These are phyloP conservation scores for Populus hybrid DNA, from an alignment of 441 rosid genomes.

Conservation along the genomic window DNA sequence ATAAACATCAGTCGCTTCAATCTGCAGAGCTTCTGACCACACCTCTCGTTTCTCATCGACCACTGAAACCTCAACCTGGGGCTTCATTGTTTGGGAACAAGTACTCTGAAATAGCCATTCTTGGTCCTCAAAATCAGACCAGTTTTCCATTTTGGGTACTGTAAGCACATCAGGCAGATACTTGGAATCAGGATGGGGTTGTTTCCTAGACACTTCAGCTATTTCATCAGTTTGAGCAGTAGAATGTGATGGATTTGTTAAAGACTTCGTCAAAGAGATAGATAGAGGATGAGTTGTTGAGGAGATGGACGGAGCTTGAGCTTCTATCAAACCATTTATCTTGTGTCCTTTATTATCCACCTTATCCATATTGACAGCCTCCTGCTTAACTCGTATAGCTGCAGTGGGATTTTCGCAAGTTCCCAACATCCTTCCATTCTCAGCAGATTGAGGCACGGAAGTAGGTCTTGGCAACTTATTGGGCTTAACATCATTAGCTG, in stretches of 20 bases:
- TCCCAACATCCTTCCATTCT: conserved; percentile 51
- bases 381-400: conserved; percentile 29
- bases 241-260: conserved; percentile 6
- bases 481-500: conserved; percentile 50
- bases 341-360: conserved; percentile 39
- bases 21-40: conserved; percentile 46
- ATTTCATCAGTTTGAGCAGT: conserved; percentile 25
- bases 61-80: conserved; percentile 26
- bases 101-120: conserved; percentile 44
- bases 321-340: conserved; percentile 40
- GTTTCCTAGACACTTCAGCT: conserved; percentile 32
- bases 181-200: conserved; percentile 51
- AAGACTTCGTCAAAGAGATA: not conserved
- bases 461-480: conserved; percentile 35
- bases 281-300: conserved; percentile 23
- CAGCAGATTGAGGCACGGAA: conserved; percentile 25
- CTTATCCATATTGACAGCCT: conserved; percentile 20
- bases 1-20: conserved; percentile 40
- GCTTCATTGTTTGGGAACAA: conserved; percentile 28
- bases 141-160: conserved; percentile 40
- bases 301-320: conserved; percentile 19
- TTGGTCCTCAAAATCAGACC: conserved; percentile 34
- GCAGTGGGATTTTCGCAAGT: conserved; percentile 28
- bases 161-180: conserved; percentile 41
- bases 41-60: conserved; percentile 33